Evolutionary conservation across 805 yeast genomes (phyloP), one percentile per base, ranked within the genome.

Genomic region (Scheffersomyces amazonensis): DNA sequence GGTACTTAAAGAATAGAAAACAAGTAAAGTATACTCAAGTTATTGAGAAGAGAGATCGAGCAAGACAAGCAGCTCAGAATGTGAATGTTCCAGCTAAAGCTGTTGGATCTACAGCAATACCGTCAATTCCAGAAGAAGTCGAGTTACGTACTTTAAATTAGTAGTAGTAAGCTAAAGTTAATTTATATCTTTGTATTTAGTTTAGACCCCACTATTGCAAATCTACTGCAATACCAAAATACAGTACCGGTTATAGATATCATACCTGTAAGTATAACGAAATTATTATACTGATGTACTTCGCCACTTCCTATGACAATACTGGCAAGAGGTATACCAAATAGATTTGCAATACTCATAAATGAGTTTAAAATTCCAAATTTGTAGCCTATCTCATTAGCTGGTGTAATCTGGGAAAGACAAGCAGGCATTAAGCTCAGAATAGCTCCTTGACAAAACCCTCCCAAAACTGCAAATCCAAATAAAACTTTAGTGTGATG

Each of bases 391-490:
- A 66, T 59, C 34, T 63, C 58, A 32, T 56, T 52, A 10, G 60
- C 70, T 6, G 58, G 56, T 4, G 81, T 74, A 21, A 84, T 76
- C 34, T 76, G 77, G 0, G 85, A 78, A 16, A 82, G 71, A 46
- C 90, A 83, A 3, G 65, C 52, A 2, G 72, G 71, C 15, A 66
- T 48, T 49, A 65, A 50, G 28, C 66, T 54, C 33, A 64, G 51
- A 24, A 66, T 61, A 31, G 63, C 54, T 3, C 66, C 65, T 46
- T 54, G 54, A 40, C 59, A 62, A 35, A 52, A 60, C 1, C 72
- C 72, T 18, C 61, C 66, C 19, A 63, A 30, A 4, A 53, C 60
- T 1, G 69, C 55, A 48, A 61, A 66, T 6, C 53, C 60, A 43
- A 54, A 65, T 10, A 66, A 46, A 1, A 56, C 63, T 11, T 38